Evolutionary conservation across 208 protist genomes (phyloP), one percentile per base, ranked within the genome.

Genomic region (Crithidia brevicula): DNA sequence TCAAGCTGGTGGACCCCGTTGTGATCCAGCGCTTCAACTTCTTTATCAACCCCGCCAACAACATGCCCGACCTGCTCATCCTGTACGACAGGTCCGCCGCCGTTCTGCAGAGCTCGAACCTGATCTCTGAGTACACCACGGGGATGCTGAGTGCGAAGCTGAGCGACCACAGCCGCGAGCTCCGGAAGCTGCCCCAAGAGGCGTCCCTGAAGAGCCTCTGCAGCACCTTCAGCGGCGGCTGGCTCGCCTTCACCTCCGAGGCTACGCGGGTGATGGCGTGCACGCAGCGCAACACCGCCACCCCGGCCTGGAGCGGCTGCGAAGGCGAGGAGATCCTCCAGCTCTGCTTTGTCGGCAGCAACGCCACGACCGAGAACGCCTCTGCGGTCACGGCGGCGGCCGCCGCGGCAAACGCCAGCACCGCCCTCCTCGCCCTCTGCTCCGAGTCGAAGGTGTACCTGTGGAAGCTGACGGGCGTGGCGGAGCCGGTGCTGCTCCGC

Each of bases 211-310:
- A 66, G 40, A 81, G 72, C 7, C 76, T 92, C 50, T 93, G 86
- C 69, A 61, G 77, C 13, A 84, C 85, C 28, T 84, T 82, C 59
- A 87, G 65, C 16, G 79, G 79, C 28, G 87, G 85, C 42, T 93
- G 86, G 86, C 89, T 96, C 70, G 86, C 91, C 77, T 96, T 96
- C 70, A 91, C 83, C n/a, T 79, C 78, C 53, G 83, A 86, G 34
- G 63, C 81, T 23, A 88, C 74, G 18, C 69, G 75, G 49, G 83
- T 91, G 11, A 82, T 87, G 36, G 91, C 85, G 20, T 93, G 91
- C 72, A 96, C 91, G 34, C 52, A 88, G 77, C 86, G 81, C 49
- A 91, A 96, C 81, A 78, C 80, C 36, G 83, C 67, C 28, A 94
- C 91, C 11, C 91, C 91, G 13, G 79, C 86, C 15, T 96, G 88